Percentiles rank a stretch among this genome's conserved stretches.
Evolutionary conservation across 306 rosid species (phyloP).

Genomic region (Quercus berberidifolia): DNA sequence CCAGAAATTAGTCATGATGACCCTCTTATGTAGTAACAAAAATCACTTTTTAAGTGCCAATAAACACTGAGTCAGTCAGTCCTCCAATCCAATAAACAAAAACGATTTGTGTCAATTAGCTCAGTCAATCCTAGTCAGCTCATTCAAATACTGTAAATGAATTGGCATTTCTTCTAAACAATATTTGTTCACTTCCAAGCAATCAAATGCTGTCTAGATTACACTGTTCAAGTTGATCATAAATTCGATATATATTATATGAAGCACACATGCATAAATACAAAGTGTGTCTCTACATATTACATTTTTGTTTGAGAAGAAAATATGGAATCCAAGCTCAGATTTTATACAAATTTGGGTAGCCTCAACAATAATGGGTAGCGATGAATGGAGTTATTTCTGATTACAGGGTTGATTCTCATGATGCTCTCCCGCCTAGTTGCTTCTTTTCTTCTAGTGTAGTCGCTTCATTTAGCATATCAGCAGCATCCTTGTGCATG

Average conservation of each 20-base stretch:
- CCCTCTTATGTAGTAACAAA: no score
- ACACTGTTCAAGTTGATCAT: no score
- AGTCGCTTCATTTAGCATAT: constrained; percentile 93
- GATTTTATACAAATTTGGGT: constrained; percentile 68
- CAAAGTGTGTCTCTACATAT: constrained; percentile 26
- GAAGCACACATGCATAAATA: constrained; percentile 11
- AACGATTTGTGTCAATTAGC: no score
- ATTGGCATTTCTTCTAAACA: no score
- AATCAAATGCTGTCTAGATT: no score
- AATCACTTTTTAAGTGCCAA: no score
- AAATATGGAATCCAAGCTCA: constrained; percentile 59
- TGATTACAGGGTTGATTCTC: constrained; percentile 19
- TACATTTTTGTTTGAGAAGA: constrained; percentile 41
- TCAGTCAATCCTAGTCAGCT: no score
- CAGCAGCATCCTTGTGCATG: constrained; percentile 95
- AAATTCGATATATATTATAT: background rate
- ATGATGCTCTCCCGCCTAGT: constrained; percentile 69
- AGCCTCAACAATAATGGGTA: constrained; percentile 43
- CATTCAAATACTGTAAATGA: no score
- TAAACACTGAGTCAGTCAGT: no score
- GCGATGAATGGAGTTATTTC: background rate
- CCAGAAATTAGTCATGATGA: no score
- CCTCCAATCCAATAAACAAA: no score
- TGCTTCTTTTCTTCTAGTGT: constrained; percentile 88
- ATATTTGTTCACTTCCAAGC: no score